phyloP scores from a whole-genome alignment of 1,284 basidiomycete species.

The Stereum hirsutum region DNA sequence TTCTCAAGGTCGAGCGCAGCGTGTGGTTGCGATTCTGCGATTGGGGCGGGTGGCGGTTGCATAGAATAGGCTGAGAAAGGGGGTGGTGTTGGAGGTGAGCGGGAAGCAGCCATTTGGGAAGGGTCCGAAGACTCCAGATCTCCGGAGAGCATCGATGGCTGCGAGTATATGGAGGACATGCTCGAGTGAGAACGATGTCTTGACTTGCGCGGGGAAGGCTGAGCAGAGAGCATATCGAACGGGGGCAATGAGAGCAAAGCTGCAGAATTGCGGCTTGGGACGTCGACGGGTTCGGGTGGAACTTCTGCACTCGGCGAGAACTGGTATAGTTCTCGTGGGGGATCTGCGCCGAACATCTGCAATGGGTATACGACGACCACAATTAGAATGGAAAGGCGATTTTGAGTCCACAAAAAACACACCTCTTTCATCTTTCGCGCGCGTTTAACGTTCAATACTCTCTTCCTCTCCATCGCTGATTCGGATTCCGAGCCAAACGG shows the following conservation, averaged over 20 bases:
- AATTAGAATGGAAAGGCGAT: neutral
- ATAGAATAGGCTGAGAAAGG: no score
- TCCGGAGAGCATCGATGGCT: constrained; percentile 8
- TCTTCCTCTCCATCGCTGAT: constrained; percentile 23
- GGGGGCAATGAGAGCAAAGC: no score
- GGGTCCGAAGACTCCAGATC: neutral
- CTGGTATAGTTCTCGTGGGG: constrained; percentile 25
- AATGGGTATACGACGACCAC: neutral
- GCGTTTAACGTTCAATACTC: constrained; percentile 29
- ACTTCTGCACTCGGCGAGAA: no score
- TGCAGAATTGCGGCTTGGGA: no score
- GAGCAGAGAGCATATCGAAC: constrained; percentile 13
- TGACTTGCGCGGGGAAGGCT: neutral
- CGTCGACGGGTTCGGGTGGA: no score
- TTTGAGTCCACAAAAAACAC: constrained; percentile 8
- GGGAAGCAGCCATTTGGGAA: no score
- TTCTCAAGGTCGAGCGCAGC: neutral
- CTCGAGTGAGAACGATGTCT: constrained; percentile 7
- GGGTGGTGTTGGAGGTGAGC: no score
- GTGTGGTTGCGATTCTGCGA: neutral
- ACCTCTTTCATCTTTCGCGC: constrained; percentile 41
- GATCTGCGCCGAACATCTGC: constrained; percentile 40
- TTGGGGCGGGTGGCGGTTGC: neutral
- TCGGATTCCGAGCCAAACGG: neutral
- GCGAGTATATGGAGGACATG: constrained; percentile 14